Conservation (phyloP, 257 asterid species). For the Salvia splendens region DNA sequence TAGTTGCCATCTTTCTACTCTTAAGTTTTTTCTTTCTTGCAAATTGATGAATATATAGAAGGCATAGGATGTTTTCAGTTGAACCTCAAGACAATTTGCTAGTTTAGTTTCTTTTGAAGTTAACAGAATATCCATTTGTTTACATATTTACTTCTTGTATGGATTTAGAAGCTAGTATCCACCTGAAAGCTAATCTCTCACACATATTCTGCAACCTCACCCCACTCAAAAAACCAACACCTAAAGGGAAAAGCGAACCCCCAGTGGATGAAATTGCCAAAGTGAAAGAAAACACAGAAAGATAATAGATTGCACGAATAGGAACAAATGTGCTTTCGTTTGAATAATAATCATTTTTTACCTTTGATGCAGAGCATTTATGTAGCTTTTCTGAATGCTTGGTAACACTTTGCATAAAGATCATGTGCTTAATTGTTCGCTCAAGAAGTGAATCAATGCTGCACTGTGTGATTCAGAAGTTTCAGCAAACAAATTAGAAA, state of each 20-base stretch:
- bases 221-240: conserved; percentile 1
- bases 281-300: background rate
- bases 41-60: background rate
- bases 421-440: conserved; percentile 86
- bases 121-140: conserved; percentile 1
- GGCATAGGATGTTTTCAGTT: background rate
- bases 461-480: conserved; percentile 67
- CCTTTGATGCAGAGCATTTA: conserved; percentile 75
- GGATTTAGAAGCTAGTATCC: background rate
- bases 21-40: background rate
- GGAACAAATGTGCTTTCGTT: conserved; percentile 10
- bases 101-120: background rate
- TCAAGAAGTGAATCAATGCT: conserved; percentile 95
- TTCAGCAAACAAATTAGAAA: conserved; percentile 39
- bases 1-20: conserved; percentile 8
- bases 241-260: background rate
- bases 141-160: too few species aligned
- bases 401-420: conserved; percentile 79
- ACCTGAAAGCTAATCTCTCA: conserved; percentile 5
- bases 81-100: conserved; percentile 19
- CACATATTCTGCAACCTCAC: background rate
- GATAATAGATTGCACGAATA: background rate
- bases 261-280: background rate
- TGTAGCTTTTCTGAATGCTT: conserved; percentile 85
- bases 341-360: conserved; percentile 25